phyloP scores from a whole-genome alignment of 768 basidiomycete genomes.

The Dacryopinax primogenitus region DNA sequence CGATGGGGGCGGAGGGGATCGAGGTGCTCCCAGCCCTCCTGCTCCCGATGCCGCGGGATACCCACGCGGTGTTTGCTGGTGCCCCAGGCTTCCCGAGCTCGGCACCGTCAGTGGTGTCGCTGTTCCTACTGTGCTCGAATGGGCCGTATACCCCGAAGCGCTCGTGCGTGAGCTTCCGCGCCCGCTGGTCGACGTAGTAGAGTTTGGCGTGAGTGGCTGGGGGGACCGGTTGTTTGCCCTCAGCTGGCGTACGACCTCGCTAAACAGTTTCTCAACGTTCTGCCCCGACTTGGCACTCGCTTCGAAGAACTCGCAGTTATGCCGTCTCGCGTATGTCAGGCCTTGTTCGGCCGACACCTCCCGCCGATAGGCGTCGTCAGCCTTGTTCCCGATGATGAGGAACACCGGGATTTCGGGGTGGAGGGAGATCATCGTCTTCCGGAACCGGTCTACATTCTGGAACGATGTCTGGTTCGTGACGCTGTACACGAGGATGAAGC shows the following conservation, averaged over 20 bases:
- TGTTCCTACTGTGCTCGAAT: background rate
- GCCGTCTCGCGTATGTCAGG: constrained; percentile 58
- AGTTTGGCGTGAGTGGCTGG: background rate
- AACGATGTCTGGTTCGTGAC: constrained; percentile 90
- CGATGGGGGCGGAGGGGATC: too few species aligned
- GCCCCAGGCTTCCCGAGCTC: background rate
- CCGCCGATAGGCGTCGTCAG: constrained; percentile 79
- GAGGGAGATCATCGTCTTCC: constrained; percentile 78
- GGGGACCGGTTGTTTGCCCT: constrained; percentile 26
- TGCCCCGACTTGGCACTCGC: constrained; percentile 91
- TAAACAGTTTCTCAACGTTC: constrained; percentile 86
- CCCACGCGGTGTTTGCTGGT: background rate
- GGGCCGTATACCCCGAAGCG: background rate
- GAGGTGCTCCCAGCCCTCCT: too few species aligned
- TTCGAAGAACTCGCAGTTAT: constrained; percentile 90
- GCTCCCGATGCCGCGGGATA: too few species aligned
- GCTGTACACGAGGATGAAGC: constrained; percentile 94
- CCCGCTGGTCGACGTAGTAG: background rate
- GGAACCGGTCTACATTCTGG: constrained; percentile 77
- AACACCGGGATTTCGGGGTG: constrained; percentile 77
- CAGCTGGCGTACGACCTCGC: constrained; percentile 68
- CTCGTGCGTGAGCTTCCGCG: background rate
- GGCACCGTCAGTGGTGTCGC: background rate
- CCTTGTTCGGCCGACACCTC: constrained; percentile 90
- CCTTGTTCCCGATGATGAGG: constrained; percentile 94